phyloP scores from a whole-genome alignment of 2,329 filamentous ascomycete species.

The Dothideomycetes sp. region DNA sequence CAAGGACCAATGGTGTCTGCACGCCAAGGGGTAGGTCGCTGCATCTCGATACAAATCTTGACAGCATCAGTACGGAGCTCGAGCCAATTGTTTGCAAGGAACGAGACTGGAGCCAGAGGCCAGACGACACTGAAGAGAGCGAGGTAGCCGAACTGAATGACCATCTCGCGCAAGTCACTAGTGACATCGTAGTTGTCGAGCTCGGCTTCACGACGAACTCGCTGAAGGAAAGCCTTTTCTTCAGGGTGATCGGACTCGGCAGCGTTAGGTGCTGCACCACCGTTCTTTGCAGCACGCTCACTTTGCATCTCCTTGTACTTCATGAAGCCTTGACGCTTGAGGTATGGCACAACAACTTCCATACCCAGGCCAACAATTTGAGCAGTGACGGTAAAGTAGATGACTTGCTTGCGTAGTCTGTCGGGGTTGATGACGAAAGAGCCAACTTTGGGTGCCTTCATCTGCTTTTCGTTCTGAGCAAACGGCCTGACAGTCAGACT shows the following conservation, averaged over 20 bases:
- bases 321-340: slow-evolving; percentile 67
- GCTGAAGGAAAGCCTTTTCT: slow-evolving; percentile 68
- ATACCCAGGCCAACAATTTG: slow-evolving; percentile 81
- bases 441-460: slow-evolving; percentile 46
- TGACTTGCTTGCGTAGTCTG: slow-evolving; percentile 80
- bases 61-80: slow-evolving; percentile 87
- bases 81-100: slow-evolving; percentile 92
- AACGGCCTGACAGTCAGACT: slow-evolving; percentile 64
- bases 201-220: slow-evolving; percentile 74
- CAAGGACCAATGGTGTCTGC: slow-evolving; percentile 92
- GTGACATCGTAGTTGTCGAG: slow-evolving; percentile 83
- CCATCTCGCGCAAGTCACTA: slow-evolving; percentile 86
- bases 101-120: slow-evolving; percentile 84
- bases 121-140: slow-evolving; percentile 87
- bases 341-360: slow-evolving; percentile 75
- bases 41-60: slow-evolving; percentile 85
- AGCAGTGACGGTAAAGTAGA: slow-evolving; percentile 91
- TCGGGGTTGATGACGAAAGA: slow-evolving; percentile 72
- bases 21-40: slow-evolving; percentile 80
- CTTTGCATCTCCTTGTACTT: slow-evolving; percentile 70
- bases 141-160: slow-evolving; percentile 74
- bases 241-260: slow-evolving; percentile 57
- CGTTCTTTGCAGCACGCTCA: slow-evolving; percentile 48
- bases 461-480: slow-evolving; percentile 63
- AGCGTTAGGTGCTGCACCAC: slow-evolving; percentile 36